Evolutionary conservation across 495 filamentous ascomycete species (phyloP).

Genomic region (Usnea hakonensis): DNA sequence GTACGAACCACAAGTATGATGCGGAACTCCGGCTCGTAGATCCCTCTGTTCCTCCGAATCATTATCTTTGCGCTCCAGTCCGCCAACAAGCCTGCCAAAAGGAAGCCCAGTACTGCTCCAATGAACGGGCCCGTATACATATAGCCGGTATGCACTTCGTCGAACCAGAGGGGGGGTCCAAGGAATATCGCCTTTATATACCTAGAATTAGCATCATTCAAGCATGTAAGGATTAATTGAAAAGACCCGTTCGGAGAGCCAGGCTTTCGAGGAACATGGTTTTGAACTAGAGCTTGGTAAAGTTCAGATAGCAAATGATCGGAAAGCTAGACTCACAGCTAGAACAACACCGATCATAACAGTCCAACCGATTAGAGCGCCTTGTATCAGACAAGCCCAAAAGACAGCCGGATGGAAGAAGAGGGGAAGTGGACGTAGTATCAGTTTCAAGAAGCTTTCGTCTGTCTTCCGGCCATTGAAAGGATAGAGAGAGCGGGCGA

Average conservation of each 20-base stretch:
- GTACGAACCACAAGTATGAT: constrained; percentile 70
- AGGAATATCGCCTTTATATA: constrained; percentile 56
- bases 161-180: constrained; percentile 70
- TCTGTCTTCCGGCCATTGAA: constrained; percentile 78
- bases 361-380: constrained; percentile 87
- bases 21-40: constrained; percentile 89
- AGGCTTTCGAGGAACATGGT: neutral
- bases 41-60: constrained; percentile 66
- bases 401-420: constrained; percentile 77
- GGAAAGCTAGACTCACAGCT: constrained; percentile 31
- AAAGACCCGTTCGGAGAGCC: neutral
- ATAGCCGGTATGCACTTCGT: constrained; percentile 76
- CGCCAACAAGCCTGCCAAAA: constrained; percentile 61
- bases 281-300: neutral
- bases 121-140: constrained; percentile 83
- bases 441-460: constrained; percentile 51
- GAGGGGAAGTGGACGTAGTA: constrained; percentile 55
- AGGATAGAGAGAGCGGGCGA: constrained; percentile 48
- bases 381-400: constrained; percentile 88
- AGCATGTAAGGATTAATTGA: neutral
- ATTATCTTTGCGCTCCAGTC: constrained; percentile 65
- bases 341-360: constrained; percentile 87
- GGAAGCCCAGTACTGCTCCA: constrained; percentile 70
- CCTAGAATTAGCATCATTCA: neutral
- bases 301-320: neutral